Evolutionary conservation across 345 rosid genomes (phyloP).

Genomic region (Carallia pectinifolia): DNA sequence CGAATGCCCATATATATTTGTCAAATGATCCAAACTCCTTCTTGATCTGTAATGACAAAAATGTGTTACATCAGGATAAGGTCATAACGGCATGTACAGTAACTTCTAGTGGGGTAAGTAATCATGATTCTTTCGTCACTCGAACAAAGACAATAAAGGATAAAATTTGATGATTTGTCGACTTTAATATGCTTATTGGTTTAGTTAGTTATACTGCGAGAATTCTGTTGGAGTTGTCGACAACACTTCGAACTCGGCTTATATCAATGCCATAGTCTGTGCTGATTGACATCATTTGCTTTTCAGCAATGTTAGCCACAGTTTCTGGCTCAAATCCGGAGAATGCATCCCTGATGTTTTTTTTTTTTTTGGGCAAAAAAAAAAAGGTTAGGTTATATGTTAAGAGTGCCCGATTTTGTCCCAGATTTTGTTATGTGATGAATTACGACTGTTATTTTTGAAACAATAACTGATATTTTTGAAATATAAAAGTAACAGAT

Average conservation of each 20-base stretch:
- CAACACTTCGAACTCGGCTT: constrained; percentile 50
- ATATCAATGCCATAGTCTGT: constrained; percentile 44
- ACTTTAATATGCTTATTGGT: neutral
- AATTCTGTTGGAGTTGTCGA: constrained; percentile 56
- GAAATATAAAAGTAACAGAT: too few relatives aligned
- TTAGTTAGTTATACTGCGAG: constrained; percentile 39
- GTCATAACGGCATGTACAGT: too few relatives aligned
- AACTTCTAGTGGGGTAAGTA: neutral
- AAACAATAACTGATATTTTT: too few relatives aligned
- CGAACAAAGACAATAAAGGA: neutral
- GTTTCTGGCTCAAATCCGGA: constrained; percentile 49
- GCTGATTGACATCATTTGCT: constrained; percentile 46
- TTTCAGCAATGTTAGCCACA: constrained; percentile 44
- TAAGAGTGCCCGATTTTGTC: too few relatives aligned
- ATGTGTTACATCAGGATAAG: neutral
- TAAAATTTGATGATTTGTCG: neutral
- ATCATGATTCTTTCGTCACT: neutral
- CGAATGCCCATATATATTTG: constrained; percentile 57
- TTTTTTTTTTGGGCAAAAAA: too few relatives aligned
- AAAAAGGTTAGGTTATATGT: too few relatives aligned
- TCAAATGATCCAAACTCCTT: constrained; percentile 51
- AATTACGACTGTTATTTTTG: too few relatives aligned
- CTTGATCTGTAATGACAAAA: constrained; percentile 31
- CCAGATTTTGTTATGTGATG: too few relatives aligned
- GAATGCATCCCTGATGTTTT: constrained; percentile 47